phyloP scores from a whole-genome alignment of 768 basidiomycete genomes.

The Gloeopeniophorella convolvens region DNA sequence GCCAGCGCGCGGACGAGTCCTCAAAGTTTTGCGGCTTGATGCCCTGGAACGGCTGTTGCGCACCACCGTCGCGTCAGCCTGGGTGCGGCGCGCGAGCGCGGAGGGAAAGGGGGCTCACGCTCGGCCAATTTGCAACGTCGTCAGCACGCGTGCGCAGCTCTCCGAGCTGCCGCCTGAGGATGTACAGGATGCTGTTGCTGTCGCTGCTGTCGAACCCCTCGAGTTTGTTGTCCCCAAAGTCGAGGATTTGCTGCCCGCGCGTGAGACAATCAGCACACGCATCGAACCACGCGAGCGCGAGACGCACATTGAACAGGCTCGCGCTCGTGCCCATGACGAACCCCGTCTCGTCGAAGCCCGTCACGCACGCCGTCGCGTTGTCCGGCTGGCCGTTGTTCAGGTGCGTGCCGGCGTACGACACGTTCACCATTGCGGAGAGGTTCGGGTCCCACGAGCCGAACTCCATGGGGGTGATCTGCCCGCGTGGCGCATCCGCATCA shows the following conservation, averaged over 20 bases:
- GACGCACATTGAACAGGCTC: constrained; percentile 56
- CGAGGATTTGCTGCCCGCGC: constrained; percentile 40
- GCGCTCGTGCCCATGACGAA: constrained; percentile 76
- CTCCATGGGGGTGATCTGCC: constrained; percentile 57
- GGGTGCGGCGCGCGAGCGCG: not conserved
- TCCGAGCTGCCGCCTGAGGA: constrained; percentile 42
- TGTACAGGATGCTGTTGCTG: constrained; percentile 37
- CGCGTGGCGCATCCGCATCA: not conserved
- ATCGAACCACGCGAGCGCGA: not conserved
- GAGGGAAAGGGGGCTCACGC: constrained; percentile 26
- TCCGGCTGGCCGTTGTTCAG: constrained; percentile 49
- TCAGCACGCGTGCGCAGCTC: constrained; percentile 46
- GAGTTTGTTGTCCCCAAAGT: constrained; percentile 39
- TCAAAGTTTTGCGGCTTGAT: constrained; percentile 43
- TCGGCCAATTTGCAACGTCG: constrained; percentile 68
- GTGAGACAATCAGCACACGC: not conserved
- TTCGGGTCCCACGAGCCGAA: constrained; percentile 70
- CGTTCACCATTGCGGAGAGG: constrained; percentile 63
- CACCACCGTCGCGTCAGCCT: no score
- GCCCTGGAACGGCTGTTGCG: constrained; percentile 45
- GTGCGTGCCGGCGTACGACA: constrained; percentile 58
- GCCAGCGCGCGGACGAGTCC: constrained; percentile 44
- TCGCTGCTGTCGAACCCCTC: constrained; percentile 33
- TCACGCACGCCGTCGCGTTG: constrained; percentile 55
- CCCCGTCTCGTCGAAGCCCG: constrained; percentile 65